Conservation (phyloP, 2,329 filamentous ascomycete genomes). For the Triangularia setosa region DNA sequence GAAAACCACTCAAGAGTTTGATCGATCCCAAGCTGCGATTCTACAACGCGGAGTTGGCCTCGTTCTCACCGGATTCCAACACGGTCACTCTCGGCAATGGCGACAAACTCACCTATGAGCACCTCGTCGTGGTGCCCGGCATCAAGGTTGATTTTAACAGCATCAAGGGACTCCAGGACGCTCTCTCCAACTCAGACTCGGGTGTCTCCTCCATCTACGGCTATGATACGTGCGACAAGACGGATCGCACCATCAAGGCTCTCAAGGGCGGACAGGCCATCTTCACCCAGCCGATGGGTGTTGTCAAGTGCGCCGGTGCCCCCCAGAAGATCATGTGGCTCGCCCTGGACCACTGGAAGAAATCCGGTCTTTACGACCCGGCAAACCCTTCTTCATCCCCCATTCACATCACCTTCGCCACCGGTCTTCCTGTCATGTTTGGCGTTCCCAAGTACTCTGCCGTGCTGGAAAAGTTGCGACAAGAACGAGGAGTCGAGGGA, state of each 20-base stretch:
- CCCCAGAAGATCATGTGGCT: constrained; percentile 63
- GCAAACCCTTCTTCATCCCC: constrained; percentile 36
- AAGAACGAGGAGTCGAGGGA: constrained; percentile 53
- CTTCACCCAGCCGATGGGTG: constrained; percentile 56
- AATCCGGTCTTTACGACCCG: constrained; percentile 46
- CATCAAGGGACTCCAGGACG: constrained; percentile 55
- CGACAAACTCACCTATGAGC: constrained; percentile 56
- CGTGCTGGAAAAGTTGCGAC: constrained; percentile 49
- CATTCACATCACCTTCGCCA: constrained; percentile 53
- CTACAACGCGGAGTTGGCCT: constrained; percentile 50
- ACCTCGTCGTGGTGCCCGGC: constrained; percentile 60
- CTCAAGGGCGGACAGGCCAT: constrained; percentile 50
- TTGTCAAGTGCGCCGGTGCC: constrained; percentile 58
- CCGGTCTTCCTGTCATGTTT: constrained; percentile 54
- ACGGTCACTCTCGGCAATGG: constrained; percentile 52
- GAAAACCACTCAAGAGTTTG: constrained; percentile 45
- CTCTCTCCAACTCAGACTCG: constrained; percentile 44
- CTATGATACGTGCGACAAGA: constrained; percentile 53
- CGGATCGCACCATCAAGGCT: constrained; percentile 44
- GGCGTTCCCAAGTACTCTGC: constrained; percentile 57
- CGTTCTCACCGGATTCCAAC: constrained; percentile 55
- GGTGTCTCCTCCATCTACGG: constrained; percentile 55
- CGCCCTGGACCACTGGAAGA: constrained; percentile 56
- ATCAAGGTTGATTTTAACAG: constrained; percentile 48
- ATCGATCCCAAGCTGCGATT: constrained; percentile 59